Conservation (phyloP, 768 basidiomycete genomes). For the Royoungia palumana region DNA sequence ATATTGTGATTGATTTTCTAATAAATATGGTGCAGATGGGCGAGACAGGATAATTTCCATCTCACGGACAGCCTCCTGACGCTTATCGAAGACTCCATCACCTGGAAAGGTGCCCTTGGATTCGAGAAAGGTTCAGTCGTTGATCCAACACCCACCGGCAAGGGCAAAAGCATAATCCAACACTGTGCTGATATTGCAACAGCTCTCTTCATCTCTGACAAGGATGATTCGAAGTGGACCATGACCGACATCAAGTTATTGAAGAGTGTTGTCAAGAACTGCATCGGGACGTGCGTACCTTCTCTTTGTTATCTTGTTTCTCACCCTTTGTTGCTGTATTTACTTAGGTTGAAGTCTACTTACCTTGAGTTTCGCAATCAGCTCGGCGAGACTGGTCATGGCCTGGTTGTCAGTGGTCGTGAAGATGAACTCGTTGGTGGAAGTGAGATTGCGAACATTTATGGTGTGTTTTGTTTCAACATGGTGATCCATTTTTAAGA, state of each 20-base stretch:
- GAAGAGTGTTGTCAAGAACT: background rate
- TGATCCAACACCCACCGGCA: background rate
- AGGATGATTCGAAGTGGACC: background rate
- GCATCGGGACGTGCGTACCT: background rate
- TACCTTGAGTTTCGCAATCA: too few relatives aligned
- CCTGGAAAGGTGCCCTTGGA: background rate
- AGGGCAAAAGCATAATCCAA: background rate
- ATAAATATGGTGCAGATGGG: background rate
- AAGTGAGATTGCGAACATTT: too few relatives aligned
- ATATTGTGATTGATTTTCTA: too few relatives aligned
- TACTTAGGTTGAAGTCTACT: too few relatives aligned
- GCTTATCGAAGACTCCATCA: background rate
- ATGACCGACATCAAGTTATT: background rate
- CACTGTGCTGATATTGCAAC: background rate
- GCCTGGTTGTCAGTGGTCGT: too few relatives aligned
- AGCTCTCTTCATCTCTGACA: background rate
- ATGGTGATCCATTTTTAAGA: too few relatives aligned
- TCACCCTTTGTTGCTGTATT: too few relatives aligned
- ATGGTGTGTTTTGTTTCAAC: too few relatives aligned
- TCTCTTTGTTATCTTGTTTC: too few relatives aligned
- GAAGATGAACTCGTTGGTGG: too few relatives aligned
- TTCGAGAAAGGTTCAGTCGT: background rate
- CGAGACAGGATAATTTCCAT: background rate
- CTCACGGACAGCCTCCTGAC: background rate
- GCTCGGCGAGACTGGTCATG: too few relatives aligned